Percentiles rank a stretch among this genome's conserved stretches.
Evolutionary conservation across 345 rosid species (phyloP).

Genomic region (Hevea brasiliensis): DNA sequence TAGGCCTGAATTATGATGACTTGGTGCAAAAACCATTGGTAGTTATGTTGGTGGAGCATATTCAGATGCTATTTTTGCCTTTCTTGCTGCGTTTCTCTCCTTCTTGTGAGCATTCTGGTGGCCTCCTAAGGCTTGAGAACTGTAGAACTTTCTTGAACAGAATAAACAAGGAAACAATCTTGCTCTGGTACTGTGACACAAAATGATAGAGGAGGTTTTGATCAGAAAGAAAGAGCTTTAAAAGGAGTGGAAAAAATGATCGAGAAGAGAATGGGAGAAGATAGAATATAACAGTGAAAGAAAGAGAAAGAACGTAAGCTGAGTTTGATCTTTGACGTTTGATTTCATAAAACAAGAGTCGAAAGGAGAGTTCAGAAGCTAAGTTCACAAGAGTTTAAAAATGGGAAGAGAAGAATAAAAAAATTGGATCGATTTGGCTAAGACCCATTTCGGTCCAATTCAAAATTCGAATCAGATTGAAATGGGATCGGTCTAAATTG

Average conservation of each 20-base stretch:
- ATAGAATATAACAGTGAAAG: background rate
- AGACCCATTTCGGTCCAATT: too few species aligned
- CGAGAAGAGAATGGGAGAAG: background rate
- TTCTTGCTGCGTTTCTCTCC: constrained; percentile 75
- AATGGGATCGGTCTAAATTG: too few species aligned
- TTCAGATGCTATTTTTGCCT: constrained; percentile 56
- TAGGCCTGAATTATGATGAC: constrained; percentile 37
- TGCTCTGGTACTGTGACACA: constrained; percentile 24
- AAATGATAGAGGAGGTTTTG: background rate
- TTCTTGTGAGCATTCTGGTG: constrained; percentile 97
- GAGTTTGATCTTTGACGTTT: background rate
- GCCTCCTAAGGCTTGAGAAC: constrained; percentile 93
- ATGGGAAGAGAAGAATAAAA: constrained; percentile 56
- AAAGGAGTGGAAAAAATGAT: constrained; percentile 19
- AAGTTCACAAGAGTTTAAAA: constrained; percentile 50
- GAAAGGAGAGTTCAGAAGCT: constrained; percentile 30
- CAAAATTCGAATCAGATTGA: too few species aligned
- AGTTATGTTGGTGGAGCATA: constrained; percentile 37
- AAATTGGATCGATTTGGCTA: too few species aligned
- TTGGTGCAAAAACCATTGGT: constrained; percentile 39
- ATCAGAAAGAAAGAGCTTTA: background rate
- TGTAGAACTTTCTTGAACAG: constrained; percentile 81
- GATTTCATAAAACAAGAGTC: constrained; percentile 16
- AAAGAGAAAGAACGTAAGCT: background rate
- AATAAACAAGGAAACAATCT: constrained; percentile 72